Conservation (phyloP, 2,329 filamentous ascomycete genomes). For the Conoideocrella luteorostrata region DNA sequence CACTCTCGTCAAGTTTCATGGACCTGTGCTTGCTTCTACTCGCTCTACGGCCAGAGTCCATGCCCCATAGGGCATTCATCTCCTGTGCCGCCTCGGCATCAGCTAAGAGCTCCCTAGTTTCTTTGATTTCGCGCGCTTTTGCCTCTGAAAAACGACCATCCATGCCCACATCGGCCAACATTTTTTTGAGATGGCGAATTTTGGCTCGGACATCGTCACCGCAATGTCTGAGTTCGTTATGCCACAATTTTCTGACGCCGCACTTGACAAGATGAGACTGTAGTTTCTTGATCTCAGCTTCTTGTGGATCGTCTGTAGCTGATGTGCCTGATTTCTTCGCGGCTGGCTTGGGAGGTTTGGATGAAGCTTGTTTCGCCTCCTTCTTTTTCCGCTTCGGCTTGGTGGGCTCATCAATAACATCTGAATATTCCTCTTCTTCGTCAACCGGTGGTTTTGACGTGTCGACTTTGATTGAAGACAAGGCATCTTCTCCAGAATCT, state of each 20-base stretch:
- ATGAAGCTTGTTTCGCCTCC: conserved; percentile 25
- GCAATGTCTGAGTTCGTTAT: conserved; percentile 71
- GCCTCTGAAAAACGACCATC: conserved; percentile 79
- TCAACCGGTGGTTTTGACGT: conserved; percentile 16
- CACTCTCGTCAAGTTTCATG: conserved; percentile 24
- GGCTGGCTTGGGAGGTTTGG: conserved; percentile 22
- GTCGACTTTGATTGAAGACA: conserved; percentile 13
- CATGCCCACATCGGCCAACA: conserved; percentile 82
- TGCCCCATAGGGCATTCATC: conserved; percentile 74
- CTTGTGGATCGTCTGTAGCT: conserved; percentile 49
- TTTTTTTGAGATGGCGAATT: conserved; percentile 69
- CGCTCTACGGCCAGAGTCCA: conserved; percentile 31
- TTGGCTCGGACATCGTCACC: conserved; percentile 68
- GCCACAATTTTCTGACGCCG: conserved; percentile 88
- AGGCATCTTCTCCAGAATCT: conserved; percentile 15
- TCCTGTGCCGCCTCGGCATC: conserved; percentile 82
- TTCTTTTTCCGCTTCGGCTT: conserved; percentile 53
- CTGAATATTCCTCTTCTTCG: conserved; percentile 34
- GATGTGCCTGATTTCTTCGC: conserved; percentile 22
- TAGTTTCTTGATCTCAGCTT: conserved; percentile 78
- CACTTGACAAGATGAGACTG: conserved; percentile 86
- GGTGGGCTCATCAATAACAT: conserved; percentile 66
- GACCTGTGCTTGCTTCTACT: conserved; percentile 31
- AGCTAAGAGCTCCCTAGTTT: conserved; percentile 72
- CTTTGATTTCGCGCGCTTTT: conserved; percentile 81